These are phyloP conservation scores for Pleochaeta shiraiana DNA, from an alignment of 2,329 filamentous ascomycete species.

Conservation along the genomic window DNA sequence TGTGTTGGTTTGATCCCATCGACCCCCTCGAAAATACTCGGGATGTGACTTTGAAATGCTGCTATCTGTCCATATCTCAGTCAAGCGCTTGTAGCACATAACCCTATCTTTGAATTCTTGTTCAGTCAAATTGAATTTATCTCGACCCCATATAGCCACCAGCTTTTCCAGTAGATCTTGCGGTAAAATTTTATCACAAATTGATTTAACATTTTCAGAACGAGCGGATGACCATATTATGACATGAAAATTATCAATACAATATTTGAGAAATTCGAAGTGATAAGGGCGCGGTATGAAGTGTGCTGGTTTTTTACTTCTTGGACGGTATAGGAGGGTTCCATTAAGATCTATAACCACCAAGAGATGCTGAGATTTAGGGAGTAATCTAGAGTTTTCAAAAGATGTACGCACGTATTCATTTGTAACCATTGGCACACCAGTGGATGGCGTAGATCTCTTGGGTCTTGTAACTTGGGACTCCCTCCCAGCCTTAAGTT, in stretches of 20 bases:
- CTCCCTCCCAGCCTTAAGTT: too few relatives aligned
- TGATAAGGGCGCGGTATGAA: slow-evolving; percentile 50
- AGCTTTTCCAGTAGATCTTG: slow-evolving; percentile 30
- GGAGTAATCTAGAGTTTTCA: slow-evolving; percentile 22
- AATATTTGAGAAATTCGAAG: slow-evolving; percentile 45
- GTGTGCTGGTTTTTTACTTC: slow-evolving; percentile 23
- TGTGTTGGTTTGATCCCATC: slow-evolving; percentile 71
- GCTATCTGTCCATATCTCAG: slow-evolving; percentile 42
- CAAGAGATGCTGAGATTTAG: slow-evolving; percentile 39
- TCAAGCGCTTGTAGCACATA: slow-evolving; percentile 77
- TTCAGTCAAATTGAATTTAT: slow-evolving; percentile 44
- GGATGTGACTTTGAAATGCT: slow-evolving; percentile 24
- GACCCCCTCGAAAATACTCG: slow-evolving; percentile 20
- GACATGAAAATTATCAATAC: slow-evolving; percentile 52
- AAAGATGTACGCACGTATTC: slow-evolving; percentile 37
- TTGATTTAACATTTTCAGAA: slow-evolving; percentile 44
- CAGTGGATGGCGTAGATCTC: slow-evolving; percentile 14
- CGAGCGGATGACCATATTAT: slow-evolving; percentile 84
- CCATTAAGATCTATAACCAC: slow-evolving; percentile 88
- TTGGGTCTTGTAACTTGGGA: too few relatives aligned
- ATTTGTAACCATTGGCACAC: slow-evolving; percentile 33
- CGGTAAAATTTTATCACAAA: slow-evolving; percentile 44
- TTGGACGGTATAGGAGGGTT: slow-evolving; percentile 55
- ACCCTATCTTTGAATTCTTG: slow-evolving; percentile 47
- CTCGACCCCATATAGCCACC: slow-evolving; percentile 55